A percentile compares a stretch with the other conserved stretches of the same genome.
These are phyloP conservation scores for Stephania cephalantha DNA, from an alignment of 164 flowering plant genomes.

Conservation along the genomic window DNA sequence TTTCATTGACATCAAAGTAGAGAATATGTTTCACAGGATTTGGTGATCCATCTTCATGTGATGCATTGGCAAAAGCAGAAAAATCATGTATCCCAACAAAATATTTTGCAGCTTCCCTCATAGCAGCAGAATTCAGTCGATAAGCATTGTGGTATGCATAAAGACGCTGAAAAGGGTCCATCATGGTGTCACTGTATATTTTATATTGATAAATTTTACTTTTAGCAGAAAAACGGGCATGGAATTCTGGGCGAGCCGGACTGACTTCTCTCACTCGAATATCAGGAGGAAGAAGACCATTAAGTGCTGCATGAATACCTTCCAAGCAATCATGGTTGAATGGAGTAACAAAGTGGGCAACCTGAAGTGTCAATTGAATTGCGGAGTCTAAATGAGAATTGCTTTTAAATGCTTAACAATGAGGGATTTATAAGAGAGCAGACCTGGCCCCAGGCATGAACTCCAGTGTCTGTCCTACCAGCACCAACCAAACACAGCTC, in stretches of 20 bases:
- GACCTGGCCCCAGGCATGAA: constrained; percentile 99
- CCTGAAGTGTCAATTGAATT: constrained; percentile 43
- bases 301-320: constrained; percentile 63
- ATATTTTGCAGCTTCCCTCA: constrained; percentile 73
- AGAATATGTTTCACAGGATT: constrained; percentile 69
- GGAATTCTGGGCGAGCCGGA: constrained; percentile 74
- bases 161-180: constrained; percentile 80
- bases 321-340: constrained; percentile 67
- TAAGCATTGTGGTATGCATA: constrained; percentile 59
- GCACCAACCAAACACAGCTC: constrained; percentile 81
- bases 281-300: constrained; percentile 82
- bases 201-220: constrained; percentile 80
- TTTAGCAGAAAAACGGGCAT: constrained; percentile 75
- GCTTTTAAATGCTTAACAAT: neutral
- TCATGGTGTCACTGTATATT: constrained; percentile 62
- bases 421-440: constrained; percentile 17
- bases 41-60: constrained; percentile 45
- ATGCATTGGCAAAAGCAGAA: constrained; percentile 69
- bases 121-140: constrained; percentile 54
- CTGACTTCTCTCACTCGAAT: constrained; percentile 82
- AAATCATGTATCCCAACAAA: constrained; percentile 83
- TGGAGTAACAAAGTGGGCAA: constrained; percentile 90
- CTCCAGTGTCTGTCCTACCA: constrained; percentile 85
- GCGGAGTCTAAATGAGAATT: neutral
- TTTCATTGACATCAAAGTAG: constrained; percentile 68